phyloP scores from a whole-genome alignment of 2,329 filamentous ascomycete genomes.

The Phyllachora maydis region DNA sequence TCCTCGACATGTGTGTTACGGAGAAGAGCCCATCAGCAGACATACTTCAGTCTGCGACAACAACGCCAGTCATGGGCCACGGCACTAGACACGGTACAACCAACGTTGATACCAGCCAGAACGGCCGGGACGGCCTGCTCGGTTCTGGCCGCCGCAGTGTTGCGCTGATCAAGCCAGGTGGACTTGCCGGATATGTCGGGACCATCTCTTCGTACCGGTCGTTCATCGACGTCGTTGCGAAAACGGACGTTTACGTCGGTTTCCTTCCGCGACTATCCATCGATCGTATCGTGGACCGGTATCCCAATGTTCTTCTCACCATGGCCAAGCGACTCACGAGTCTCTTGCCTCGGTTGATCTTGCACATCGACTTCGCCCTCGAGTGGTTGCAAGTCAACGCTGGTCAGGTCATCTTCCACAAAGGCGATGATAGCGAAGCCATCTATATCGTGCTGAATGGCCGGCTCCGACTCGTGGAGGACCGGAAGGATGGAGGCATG shows the following conservation, averaged over 20 bases:
- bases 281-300: constrained; percentile 80
- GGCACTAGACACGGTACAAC: no score
- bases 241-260: constrained; percentile 95
- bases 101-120: constrained; percentile 19
- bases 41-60: constrained; percentile 16
- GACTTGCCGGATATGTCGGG: constrained; percentile 82
- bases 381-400: constrained; percentile 97
- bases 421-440: constrained; percentile 88
- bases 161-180: constrained; percentile 84
- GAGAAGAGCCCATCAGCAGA: constrained; percentile 30
- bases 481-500: constrained; percentile 62
- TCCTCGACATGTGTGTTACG: constrained; percentile 82
- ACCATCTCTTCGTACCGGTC: constrained; percentile 89
- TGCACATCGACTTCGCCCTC: constrained; percentile 94
- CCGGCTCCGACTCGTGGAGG: constrained; percentile 65
- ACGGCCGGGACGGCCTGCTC: constrained; percentile 18
- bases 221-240: constrained; percentile 90
- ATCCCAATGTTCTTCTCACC: constrained; percentile 80
- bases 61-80: constrained; percentile 8
- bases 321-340: constrained; percentile 91
- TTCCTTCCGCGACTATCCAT: constrained; percentile 73
- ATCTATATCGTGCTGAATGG: constrained; percentile 97
- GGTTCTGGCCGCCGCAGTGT: constrained; percentile 61
- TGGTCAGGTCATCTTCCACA: constrained; percentile 84
- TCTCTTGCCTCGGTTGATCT: constrained; percentile 68